phyloP scores from a whole-genome alignment of 192 early-diverging fungal genomes.

The Phycomyces blakesleeanus region DNA sequence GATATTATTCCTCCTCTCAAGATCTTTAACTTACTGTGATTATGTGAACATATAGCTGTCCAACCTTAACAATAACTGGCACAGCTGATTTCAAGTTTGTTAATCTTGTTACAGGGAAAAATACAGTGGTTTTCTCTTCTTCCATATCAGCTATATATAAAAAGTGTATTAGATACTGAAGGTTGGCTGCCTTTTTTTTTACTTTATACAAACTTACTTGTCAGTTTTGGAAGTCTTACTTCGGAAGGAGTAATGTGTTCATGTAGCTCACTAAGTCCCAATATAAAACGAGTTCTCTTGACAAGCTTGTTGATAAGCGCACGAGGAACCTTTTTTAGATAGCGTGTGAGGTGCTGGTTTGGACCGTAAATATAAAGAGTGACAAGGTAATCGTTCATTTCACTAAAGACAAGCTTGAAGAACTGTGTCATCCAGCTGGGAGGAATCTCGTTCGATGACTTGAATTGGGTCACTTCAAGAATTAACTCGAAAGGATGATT shows the following conservation, averaged over 20 bases:
- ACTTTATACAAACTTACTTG: slow-evolving; percentile 28
- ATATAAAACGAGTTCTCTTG: slow-evolving; percentile 64
- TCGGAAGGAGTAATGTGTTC: slow-evolving; percentile 71
- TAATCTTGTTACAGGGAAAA: slow-evolving; percentile 61
- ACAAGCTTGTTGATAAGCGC: slow-evolving; percentile 46
- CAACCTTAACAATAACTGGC: slow-evolving; percentile 77
- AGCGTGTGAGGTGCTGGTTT: slow-evolving; percentile 69
- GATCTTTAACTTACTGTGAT: slow-evolving; percentile 40
- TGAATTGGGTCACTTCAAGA: slow-evolving; percentile 75
- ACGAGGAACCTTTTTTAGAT: slow-evolving; percentile 49
- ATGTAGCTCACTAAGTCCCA: slow-evolving; percentile 59
- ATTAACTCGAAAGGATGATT: slow-evolving; percentile 74
- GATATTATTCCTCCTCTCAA: background rate
- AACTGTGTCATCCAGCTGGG: slow-evolving; percentile 67
- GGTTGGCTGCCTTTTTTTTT: too few species aligned
- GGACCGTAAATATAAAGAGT: slow-evolving; percentile 73
- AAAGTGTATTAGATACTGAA: too few species aligned
- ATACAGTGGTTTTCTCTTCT: slow-evolving; percentile 56
- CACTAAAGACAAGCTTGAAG: slow-evolving; percentile 61
- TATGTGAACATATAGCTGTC: slow-evolving; percentile 76
- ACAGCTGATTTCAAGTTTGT: slow-evolving; percentile 54
- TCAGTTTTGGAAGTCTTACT: slow-evolving; percentile 67
- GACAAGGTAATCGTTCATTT: slow-evolving; percentile 57
- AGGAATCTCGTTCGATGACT: slow-evolving; percentile 70
- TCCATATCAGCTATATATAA: slow-evolving; percentile 57